Evolutionary conservation across 495 filamentous ascomycete species (phyloP).

Genomic region (Filosporella fistucella): DNA sequence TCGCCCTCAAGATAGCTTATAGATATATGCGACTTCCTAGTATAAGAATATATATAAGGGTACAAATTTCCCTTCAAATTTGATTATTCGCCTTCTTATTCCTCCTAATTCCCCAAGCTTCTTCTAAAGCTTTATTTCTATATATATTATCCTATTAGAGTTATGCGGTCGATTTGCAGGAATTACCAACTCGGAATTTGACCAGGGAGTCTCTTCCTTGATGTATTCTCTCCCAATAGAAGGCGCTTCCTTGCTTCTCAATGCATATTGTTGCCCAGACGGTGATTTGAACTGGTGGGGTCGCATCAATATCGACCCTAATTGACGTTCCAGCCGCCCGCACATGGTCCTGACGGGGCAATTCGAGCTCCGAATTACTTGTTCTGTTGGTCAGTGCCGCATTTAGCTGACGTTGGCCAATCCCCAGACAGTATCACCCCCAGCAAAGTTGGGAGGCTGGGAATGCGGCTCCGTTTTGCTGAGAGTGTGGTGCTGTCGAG

Average conservation of each 20-base stretch:
- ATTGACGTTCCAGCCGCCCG: constrained; percentile 5
- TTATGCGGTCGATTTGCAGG: no score
- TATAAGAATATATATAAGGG: no score
- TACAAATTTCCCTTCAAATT: no score
- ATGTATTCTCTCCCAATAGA: constrained; percentile 16
- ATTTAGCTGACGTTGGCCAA: constrained; percentile 12
- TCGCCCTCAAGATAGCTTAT: no score
- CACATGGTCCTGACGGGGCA: constrained; percentile 7
- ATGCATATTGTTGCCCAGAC: constrained; percentile 20
- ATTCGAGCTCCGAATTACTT: constrained; percentile 15
- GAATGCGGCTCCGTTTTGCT: constrained; percentile 17
- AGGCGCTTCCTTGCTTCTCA: constrained; percentile 18
- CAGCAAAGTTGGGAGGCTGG: constrained; percentile 1
- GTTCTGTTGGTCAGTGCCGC: constrained; percentile 18
- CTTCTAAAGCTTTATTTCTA: no score
- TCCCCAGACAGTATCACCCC: constrained; percentile 5
- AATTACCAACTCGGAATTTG: no score
- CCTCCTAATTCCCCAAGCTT: no score
- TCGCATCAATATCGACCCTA: no score
- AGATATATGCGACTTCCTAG: no score
- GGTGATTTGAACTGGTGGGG: background rate
- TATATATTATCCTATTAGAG: no score
- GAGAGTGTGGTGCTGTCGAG: no score
- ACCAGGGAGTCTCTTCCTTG: constrained; percentile 14
- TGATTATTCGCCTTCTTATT: no score